These are phyloP conservation scores for Pichia terricola DNA, from an alignment of 1,139 yeast genomes.

Conservation along the genomic window DNA sequence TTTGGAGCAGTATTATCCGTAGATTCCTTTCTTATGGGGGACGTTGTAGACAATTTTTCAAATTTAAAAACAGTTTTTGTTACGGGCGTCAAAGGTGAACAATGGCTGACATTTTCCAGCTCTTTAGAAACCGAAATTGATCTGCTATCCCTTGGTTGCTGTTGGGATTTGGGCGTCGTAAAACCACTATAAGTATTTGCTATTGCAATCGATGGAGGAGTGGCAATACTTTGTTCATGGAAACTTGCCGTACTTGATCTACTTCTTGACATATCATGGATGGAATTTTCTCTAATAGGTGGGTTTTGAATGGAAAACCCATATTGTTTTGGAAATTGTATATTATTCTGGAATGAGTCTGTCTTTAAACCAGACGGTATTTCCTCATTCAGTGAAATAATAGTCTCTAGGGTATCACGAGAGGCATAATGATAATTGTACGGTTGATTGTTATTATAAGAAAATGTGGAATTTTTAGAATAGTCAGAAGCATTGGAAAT, in stretches of 20 bases:
- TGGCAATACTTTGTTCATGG: no score
- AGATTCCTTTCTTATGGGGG: not conserved
- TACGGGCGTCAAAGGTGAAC: constrained; percentile 9
- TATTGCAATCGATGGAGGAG: no score
- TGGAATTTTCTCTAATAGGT: no score
- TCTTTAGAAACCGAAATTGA: no score
- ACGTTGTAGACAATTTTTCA: constrained; percentile 3
- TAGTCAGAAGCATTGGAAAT: constrained; percentile 4
- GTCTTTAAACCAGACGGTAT: no score
- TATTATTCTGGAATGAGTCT: not conserved
- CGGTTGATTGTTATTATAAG: constrained; percentile 1
- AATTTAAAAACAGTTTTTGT: constrained; percentile 6
- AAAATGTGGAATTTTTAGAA: not conserved
- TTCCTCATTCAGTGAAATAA: not conserved
- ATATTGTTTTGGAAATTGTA: not conserved
- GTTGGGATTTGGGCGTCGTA: no score
- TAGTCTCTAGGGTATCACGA: constrained; percentile 6
- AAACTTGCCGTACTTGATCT: no score
- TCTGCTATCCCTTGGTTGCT: no score
- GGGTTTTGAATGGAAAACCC: not conserved
- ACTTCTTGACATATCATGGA: no score
- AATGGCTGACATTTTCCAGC: not conserved
- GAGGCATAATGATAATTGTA: constrained; percentile 1
- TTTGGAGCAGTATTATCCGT: no score
- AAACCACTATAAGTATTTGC: no score